phyloP scores from a whole-genome alignment of 2,329 filamentous ascomycete genomes.

The Talaromyces sp. region DNA sequence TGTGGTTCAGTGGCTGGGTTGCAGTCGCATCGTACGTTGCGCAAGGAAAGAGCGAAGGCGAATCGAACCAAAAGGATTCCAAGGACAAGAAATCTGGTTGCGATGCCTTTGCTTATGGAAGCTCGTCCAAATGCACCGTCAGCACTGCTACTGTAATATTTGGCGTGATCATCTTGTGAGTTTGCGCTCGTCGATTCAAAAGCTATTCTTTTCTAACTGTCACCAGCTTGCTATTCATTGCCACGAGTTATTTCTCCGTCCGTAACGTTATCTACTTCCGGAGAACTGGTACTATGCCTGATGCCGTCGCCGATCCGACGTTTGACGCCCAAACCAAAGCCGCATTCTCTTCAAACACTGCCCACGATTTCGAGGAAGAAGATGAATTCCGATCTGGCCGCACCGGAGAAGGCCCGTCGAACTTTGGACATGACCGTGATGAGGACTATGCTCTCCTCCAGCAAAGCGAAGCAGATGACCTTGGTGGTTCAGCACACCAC shows the following conservation, averaged over 20 bases:
- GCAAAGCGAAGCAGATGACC: conserved; percentile 40
- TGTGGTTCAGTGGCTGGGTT: conserved; percentile 58
- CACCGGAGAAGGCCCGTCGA: conserved; percentile 31
- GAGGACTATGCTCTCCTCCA: conserved; percentile 50
- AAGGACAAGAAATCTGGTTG: conserved; percentile 45
- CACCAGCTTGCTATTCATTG: conserved; percentile 48
- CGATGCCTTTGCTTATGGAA: conserved; percentile 52
- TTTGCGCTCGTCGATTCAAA: conserved; percentile 1
- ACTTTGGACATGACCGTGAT: conserved; percentile 37
- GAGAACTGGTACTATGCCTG: conserved; percentile 51
- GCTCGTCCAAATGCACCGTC: conserved; percentile 50
- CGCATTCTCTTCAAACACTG: conserved; percentile 43
- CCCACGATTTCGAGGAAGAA: conserved; percentile 41
- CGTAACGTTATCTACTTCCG: conserved; percentile 53
- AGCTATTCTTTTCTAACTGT: not conserved
- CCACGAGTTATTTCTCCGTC: conserved; percentile 50
- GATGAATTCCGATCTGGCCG: conserved; percentile 40
- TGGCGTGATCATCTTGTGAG: conserved; percentile 54
- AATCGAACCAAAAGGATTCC: conserved; percentile 25
- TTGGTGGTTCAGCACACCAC: conserved; percentile 30
- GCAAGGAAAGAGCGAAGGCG: conserved; percentile 48
- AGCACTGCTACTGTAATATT: conserved; percentile 52
- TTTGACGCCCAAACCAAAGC: conserved; percentile 46
- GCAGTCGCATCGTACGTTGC: conserved; percentile 53
- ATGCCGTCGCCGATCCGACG: conserved; percentile 37